Evolutionary conservation across 2,329 filamentous ascomycete genomes (phyloP), one percentile per base, ranked within the genome.

Genomic region (Dactylellina haptotyla): DNA sequence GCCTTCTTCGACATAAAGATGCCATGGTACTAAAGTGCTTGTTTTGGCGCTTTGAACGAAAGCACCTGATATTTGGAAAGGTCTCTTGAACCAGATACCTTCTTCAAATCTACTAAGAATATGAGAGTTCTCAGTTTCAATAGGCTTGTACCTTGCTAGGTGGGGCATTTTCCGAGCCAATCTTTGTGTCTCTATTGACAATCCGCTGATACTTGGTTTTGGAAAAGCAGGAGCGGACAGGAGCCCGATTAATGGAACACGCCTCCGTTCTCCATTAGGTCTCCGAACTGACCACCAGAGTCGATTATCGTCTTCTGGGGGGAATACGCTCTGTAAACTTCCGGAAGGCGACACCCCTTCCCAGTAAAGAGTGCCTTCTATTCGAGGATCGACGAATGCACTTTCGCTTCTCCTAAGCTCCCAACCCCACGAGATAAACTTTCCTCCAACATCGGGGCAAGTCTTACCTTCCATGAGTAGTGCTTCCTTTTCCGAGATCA

Each of bases 31-130:
- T 18, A 59, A 53, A 14, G 63, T 59, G 26, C 43, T 58, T 4
- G n/a, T 32, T 16, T 67, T 67, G 8, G 63, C 53, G 9, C 25
- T 30, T 20, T 67, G 48, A 30, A 50, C 14, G 14, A 67, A 67
- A 4, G 23, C 18, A 23, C 63, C 45, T 2, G 45, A 67, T 25
- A 67, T 46, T 18, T 53, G 43, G 26, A 67, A 67, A 3, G 25
- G 16, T 41, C 25, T 59, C 9, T 37, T 48, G 26, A 53, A 45
- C 53, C 53, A 67, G 26, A 51, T 37, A 3, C 45, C 53, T 4
- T 37, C 9, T 32, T 51, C 63, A 39, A 56, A 65, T n/a, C 20
- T n/a, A 4, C 20, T 39, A 4, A 43, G n/a, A n/a, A 43, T 23
- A 9, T 39, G 26, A 18, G 51, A 45, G 5, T 28, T 26, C 6